These are phyloP conservation scores for Phlebiopsis flavidoalba DNA, from an alignment of 768 basidiomycete genomes.

Conservation along the genomic window DNA sequence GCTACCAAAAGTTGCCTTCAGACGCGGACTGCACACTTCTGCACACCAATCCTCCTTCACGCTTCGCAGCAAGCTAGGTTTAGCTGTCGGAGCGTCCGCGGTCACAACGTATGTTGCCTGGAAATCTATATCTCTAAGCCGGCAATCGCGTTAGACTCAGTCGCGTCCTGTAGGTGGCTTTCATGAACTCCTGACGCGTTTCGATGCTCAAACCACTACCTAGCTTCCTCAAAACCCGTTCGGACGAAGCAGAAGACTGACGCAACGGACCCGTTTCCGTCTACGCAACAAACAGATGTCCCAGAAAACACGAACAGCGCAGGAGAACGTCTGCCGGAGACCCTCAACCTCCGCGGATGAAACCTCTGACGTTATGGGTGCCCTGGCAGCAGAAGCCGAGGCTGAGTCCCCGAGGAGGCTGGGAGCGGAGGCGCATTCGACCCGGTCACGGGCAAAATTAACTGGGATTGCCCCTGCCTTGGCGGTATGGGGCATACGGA, in stretches of 20 bases:
- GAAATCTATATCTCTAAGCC: slow-evolving; percentile 19
- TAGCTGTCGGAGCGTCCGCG: slow-evolving; percentile 26
- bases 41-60: slow-evolving; percentile 15
- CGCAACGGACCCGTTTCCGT: background rate
- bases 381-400: slow-evolving; percentile 16
- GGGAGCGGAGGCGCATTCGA: slow-evolving; percentile 65
- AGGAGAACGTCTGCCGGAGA: background rate
- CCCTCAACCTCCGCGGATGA: background rate
- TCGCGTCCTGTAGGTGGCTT: slow-evolving; percentile 2
- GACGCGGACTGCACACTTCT: slow-evolving; percentile 48
- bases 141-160: slow-evolving; percentile 23
- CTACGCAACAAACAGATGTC: background rate
- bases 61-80: slow-evolving; percentile 16
- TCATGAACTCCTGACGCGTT: background rate
- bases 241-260: slow-evolving; percentile 1
- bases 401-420: slow-evolving; percentile 20
- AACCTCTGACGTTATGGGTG: slow-evolving; percentile 2
- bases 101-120: slow-evolving; percentile 28
- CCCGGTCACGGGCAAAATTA: slow-evolving; percentile 97
- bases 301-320: background rate
- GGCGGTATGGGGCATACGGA: slow-evolving; percentile 98
- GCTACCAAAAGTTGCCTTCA: slow-evolving; percentile 47
- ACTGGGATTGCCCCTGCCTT: slow-evolving; percentile 99
- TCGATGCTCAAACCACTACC: background rate
- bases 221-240: background rate